Evolutionary conservation across 305 asterid species (phyloP).

Genomic region (Fraxinus platypoda): DNA sequence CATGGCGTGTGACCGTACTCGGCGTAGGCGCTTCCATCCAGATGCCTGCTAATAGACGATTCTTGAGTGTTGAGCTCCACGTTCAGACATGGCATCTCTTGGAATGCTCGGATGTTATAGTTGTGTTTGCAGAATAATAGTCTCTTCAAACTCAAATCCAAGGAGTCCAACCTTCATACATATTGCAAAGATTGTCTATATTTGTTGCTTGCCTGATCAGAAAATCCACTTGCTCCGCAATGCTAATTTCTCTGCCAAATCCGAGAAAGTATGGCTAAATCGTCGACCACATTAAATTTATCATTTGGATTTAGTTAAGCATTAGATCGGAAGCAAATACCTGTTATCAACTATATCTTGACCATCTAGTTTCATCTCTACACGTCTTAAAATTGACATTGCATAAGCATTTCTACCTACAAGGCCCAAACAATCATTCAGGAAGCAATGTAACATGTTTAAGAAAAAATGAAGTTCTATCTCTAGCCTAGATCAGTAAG

Average conservation of each 20-base stretch:
- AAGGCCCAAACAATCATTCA: slow-evolving; percentile 28
- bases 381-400: slow-evolving; percentile 71
- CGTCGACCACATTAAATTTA: slow-evolving; percentile 22
- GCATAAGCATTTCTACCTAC: slow-evolving; percentile 93
- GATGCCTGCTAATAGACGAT: slow-evolving; percentile 19
- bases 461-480: slow-evolving; percentile 10
- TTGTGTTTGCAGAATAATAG: slow-evolving; percentile 18
- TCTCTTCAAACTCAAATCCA: slow-evolving; percentile 69
- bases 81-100: slow-evolving; percentile 21
- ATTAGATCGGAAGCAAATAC: slow-evolving; percentile 41
- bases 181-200: slow-evolving; percentile 89
- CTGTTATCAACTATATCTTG: slow-evolving; percentile 78
- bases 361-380: slow-evolving; percentile 96
- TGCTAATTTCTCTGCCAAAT: slow-evolving; percentile 63
- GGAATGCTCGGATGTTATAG: slow-evolving; percentile 25
- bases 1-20: slow-evolving; percentile 8
- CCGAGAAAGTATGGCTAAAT: slow-evolving; percentile 15
- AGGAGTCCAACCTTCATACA: slow-evolving; percentile 99
- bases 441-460: slow-evolving; percentile 13
- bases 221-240: slow-evolving; percentile 90
- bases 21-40: slow-evolving; percentile 15
- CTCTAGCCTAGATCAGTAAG: neutral
- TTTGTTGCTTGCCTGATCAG: slow-evolving; percentile 94
- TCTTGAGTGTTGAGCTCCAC: slow-evolving; percentile 23
- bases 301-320: slow-evolving; percentile 1